phyloP scores from a whole-genome alignment of 2,329 filamentous ascomycete genomes.

The Acrocalymma vagum region DNA sequence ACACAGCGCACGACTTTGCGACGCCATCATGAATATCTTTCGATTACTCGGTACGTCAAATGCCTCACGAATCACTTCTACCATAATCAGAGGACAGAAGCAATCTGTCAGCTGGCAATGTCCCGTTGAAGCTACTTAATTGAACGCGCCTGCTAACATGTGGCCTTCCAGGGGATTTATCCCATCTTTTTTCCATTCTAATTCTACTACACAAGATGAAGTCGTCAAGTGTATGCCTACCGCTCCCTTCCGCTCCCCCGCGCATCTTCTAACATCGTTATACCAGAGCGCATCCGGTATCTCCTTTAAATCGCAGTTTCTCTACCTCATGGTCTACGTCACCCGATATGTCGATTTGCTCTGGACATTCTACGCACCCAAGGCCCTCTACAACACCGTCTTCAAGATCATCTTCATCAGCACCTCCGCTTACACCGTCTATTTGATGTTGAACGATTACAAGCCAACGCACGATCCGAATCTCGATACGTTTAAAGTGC shows the following conservation, averaged over 20 bases:
- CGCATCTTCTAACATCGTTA: constrained; percentile 22
- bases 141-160: constrained; percentile 34
- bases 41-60: constrained; percentile 68
- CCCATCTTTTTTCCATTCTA: constrained; percentile 91
- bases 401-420: constrained; percentile 97
- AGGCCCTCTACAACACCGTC: constrained; percentile 81
- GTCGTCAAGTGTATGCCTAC: constrained; percentile 75
- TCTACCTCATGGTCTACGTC: constrained; percentile 93
- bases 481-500: constrained; percentile 95
- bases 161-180: constrained; percentile 79
- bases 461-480: constrained; percentile 98
- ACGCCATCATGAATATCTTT: constrained; percentile 73
- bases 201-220: constrained; percentile 98
- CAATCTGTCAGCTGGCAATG: too few relatives aligned
- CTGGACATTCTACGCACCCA: constrained; percentile 77
- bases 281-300: constrained; percentile 91
- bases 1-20: constrained; percentile 25
- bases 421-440: constrained; percentile 91
- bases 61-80: too few relatives aligned
- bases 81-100: too few relatives aligned
- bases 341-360: constrained; percentile 94
- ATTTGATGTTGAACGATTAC: constrained; percentile 97
- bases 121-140: too few relatives aligned
- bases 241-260: not conserved
- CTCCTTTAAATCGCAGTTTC: constrained; percentile 97